Evolutionary conservation across 2,329 filamentous ascomycete genomes (phyloP), one percentile per base, ranked within the genome.

Genomic region (Albifimbria verrucaria): DNA sequence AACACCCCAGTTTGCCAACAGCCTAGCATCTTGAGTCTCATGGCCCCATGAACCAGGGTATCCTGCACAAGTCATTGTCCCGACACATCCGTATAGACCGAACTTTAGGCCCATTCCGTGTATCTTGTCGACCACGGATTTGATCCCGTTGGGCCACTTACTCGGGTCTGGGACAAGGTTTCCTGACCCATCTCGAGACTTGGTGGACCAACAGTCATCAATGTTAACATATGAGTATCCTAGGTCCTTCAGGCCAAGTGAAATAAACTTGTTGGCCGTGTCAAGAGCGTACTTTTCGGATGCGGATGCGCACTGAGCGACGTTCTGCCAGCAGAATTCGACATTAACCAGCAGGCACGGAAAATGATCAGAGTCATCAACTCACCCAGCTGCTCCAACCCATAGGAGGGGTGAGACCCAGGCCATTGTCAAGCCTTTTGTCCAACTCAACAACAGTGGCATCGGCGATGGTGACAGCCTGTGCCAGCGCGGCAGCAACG

Each of bases 171-270:
- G 72, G 5, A 78, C 63, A 3, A 82, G 70, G 45, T 75, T 67
- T 1, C 69, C 58, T 0, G 57, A 79, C 68, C 10, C 77, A 70
- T 12, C 62, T 52, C 21, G 59, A 60, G 22, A 59, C 56, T 58
- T 77, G 71, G 53, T 75, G 56, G n/a, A 74, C 79, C 77, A 87
- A 68, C 82, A 85, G 62, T 87, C 83, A 65, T 86, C 82, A 54
- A 82, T 76, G 53, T 81, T 80, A 51, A 85, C 75, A 54, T 84
- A 82, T 22, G 74, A 66, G 59, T 83, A 83, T 1, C 80, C 81
- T 4, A 75, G 69, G 41, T 80, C 77, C 63, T 75, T 73, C 15
- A 80, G 70, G 12, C 75, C 79, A 10, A 77, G 70, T 12, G 49
- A 50, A 15, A 53, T 28, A n/a, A 57, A 55, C 36, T 53, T 55